Evolutionary conservation across 1,284 basidiomycete species (phyloP).

Genomic region (Leccinum variabile): DNA sequence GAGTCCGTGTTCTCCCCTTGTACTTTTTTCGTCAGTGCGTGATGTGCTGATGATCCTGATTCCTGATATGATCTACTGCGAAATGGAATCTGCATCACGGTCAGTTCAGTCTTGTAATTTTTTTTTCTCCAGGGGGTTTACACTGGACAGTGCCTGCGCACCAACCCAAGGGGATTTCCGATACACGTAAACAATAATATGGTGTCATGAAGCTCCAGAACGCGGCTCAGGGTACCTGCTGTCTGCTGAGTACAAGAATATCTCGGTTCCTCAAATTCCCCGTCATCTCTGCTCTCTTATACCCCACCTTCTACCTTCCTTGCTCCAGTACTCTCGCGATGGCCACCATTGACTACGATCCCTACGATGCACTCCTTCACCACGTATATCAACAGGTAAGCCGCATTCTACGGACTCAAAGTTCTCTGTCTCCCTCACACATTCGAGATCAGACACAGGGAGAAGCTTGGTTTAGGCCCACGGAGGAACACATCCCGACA

Average conservation of each 20-base stretch:
- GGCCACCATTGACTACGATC: conserved; percentile 37
- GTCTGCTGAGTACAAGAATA: not conserved
- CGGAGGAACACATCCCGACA: conserved; percentile 47
- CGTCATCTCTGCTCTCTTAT: conserved; percentile 17
- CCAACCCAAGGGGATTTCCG: conserved; percentile 4
- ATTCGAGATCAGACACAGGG: conserved; percentile 46
- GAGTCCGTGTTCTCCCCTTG: not conserved
- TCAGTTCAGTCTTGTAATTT: not conserved
- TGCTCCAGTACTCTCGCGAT: conserved; percentile 7
- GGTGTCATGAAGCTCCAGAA: not conserved
- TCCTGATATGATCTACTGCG: not conserved
- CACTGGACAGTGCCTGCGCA: not conserved
- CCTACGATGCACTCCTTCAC: conserved; percentile 40
- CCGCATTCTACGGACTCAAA: not conserved
- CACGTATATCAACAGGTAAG: conserved; percentile 37
- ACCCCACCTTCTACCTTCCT: conserved; percentile 4
- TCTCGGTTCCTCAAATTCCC: not conserved
- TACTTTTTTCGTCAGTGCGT: conserved; percentile 1
- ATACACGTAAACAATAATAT: not conserved
- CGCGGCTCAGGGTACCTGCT: not conserved
- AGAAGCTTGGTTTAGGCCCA: conserved; percentile 57
- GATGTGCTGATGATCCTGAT: not conserved
- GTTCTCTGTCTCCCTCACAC: not conserved
- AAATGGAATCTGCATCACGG: conserved; percentile 9
- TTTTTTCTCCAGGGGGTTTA: conserved; percentile 1